Conservation (phyloP, 23 red algal genomes). For the Chondrus crispus region DNA sequence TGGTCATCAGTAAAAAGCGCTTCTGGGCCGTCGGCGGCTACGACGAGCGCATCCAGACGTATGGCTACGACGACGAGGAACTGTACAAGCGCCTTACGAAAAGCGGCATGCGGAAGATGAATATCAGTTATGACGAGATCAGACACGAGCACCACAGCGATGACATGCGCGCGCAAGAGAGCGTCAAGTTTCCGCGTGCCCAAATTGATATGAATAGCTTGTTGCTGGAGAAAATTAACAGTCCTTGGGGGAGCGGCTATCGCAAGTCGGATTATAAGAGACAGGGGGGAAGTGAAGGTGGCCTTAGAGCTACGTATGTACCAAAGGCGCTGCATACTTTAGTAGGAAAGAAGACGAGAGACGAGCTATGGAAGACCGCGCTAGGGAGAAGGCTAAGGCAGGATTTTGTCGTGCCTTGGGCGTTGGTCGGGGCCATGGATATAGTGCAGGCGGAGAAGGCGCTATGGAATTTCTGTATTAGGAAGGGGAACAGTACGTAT, state of each 20-base stretch:
- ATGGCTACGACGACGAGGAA: constrained; percentile 79
- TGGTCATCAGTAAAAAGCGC: constrained; percentile 23
- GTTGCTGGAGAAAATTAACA: constrained; percentile 57
- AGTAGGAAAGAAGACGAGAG: constrained; percentile 10
- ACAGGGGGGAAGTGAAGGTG: background rate
- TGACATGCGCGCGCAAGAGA: constrained; percentile 25
- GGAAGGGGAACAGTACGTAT: background rate
- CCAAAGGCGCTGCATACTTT: constrained; percentile 34
- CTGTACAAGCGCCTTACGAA: constrained; percentile 65
- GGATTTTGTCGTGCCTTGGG: constrained; percentile 66
- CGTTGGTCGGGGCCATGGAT: constrained; percentile 43
- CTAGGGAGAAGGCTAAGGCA: constrained; percentile 46
- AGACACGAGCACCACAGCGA: constrained; percentile 55
- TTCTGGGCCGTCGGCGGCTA: constrained; percentile 70
- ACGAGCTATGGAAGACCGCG: constrained; percentile 29
- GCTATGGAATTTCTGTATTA: constrained; percentile 9
- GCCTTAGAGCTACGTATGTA: constrained; percentile 25
- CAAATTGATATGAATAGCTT: constrained; percentile 74
- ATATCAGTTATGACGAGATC: constrained; percentile 44
- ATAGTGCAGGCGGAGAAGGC: constrained; percentile 4
- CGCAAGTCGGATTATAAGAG: constrained; percentile 32
- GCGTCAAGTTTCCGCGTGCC: constrained; percentile 58
- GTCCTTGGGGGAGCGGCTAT: constrained; percentile 16
- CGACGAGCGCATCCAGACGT: constrained; percentile 79
- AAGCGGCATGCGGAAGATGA: constrained; percentile 1